Conservation (phyloP, 441 rosid genomes). For the Pelargonium fulgidum region DNA sequence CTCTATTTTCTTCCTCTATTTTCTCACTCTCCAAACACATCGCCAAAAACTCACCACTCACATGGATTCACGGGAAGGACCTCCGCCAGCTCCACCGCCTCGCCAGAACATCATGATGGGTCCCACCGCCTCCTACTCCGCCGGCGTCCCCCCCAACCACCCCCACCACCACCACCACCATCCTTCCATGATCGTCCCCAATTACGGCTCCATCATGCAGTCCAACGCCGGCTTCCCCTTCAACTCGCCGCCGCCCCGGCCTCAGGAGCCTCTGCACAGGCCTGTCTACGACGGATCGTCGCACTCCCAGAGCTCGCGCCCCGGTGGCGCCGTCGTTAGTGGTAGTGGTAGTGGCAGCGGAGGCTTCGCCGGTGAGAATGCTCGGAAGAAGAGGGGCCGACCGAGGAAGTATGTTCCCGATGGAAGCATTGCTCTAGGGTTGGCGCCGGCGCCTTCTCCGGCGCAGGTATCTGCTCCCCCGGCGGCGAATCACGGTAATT, state of each 20-base stretch:
- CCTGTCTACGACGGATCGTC: conserved; percentile 59
- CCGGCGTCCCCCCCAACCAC: too few relatives aligned
- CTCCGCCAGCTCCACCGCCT: too few relatives aligned
- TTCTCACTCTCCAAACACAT: neutral
- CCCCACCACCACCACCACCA: neutral
- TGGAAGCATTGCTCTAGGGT: conserved; percentile 57
- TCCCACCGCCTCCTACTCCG: too few relatives aligned
- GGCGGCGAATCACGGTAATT: conserved; percentile 39
- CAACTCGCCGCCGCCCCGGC: conserved; percentile 21
- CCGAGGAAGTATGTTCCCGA: conserved; percentile 85
- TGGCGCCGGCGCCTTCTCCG: neutral
- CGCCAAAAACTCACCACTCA: neutral
- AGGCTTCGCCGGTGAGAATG: conserved; percentile 40
- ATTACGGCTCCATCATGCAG: neutral
- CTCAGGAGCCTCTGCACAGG: conserved; percentile 1
- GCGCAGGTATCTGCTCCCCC: conserved; percentile 50
- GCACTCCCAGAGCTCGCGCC: conserved; percentile 20
- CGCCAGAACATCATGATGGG: neutral
- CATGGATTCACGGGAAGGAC: conserved; percentile 5
- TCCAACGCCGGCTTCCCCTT: neutral
- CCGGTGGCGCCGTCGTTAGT: neutral
- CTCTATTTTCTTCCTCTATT: neutral
- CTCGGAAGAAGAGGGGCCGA: conserved; percentile 81
- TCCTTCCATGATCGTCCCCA: neutral
- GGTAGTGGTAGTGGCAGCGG: conserved; percentile 13